phyloP scores from a whole-genome alignment of 495 filamentous ascomycete genomes.

The Neurospora tetraspora region DNA sequence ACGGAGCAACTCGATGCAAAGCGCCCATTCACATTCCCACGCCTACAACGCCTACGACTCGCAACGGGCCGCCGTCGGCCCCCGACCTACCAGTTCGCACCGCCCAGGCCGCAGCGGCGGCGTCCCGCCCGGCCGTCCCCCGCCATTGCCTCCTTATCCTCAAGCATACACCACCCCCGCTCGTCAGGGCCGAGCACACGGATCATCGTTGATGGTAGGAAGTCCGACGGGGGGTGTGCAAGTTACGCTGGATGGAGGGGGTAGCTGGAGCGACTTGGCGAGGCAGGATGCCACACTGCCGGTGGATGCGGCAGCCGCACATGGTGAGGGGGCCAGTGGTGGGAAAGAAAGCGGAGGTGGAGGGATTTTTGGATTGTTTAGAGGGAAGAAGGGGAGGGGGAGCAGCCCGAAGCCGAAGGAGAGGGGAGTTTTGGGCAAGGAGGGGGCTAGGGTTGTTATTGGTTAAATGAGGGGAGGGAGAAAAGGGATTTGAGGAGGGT shows the following conservation, averaged over 20 bases:
- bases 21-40: background rate
- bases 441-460: conserved; percentile 75
- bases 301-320: conserved; percentile 47
- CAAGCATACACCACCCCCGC: conserved; percentile 27
- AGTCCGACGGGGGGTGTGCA: conserved; percentile 80
- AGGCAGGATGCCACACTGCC: conserved; percentile 72
- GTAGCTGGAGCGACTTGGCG: conserved; percentile 83
- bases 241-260: conserved; percentile 77
- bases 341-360: conserved; percentile 36
- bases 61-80: conserved; percentile 19
- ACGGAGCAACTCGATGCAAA: background rate
- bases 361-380: conserved; percentile 85
- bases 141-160: conserved; percentile 40
- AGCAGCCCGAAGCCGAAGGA: conserved; percentile 92
- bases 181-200: conserved; percentile 22
- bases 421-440: conserved; percentile 85
- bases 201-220: conserved; percentile 47
- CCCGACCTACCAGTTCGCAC: conserved; percentile 6
- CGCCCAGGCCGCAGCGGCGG: background rate
- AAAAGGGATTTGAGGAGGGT: background rate
- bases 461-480: conserved; percentile 16
- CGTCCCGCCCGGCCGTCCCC: conserved; percentile 18
- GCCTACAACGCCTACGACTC: conserved; percentile 13
- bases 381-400: conserved; percentile 78
- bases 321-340: conserved; percentile 24